Conservation (phyloP, 192 early-diverging fungal genomes). For the Umbelopsis vinacea region DNA sequence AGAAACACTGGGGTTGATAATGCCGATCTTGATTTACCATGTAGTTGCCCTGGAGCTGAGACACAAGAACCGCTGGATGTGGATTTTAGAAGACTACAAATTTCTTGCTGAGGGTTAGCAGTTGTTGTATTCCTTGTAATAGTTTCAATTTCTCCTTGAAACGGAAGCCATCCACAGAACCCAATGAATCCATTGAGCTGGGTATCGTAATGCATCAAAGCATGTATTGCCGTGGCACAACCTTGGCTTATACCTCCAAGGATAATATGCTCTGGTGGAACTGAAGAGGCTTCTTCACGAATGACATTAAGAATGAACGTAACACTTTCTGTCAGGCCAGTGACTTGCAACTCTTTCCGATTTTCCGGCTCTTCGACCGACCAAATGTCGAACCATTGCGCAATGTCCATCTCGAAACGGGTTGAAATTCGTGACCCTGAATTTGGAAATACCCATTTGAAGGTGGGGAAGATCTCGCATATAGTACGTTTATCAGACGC, state of each 20-base stretch:
- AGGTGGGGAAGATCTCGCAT: not conserved
- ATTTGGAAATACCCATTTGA: constrained; percentile 16
- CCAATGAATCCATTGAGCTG: not conserved
- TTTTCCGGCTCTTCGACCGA: constrained; percentile 18
- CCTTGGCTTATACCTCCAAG: constrained; percentile 22
- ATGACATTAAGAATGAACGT: constrained; percentile 14
- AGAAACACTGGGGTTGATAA: constrained; percentile 10
- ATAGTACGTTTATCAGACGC: constrained; percentile 1
- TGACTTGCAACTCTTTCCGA: constrained; percentile 4
- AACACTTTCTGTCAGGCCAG: constrained; percentile 8
- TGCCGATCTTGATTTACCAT: not conserved
- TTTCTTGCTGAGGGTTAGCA: not conserved
- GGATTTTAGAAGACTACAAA: not conserved
- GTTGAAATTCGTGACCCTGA: constrained; percentile 4
- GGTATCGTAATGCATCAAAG: constrained; percentile 6
- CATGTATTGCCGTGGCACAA: constrained; percentile 18
- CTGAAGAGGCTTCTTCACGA: not conserved
- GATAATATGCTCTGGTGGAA: constrained; percentile 13
- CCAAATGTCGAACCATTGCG: constrained; percentile 21
- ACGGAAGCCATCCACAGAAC: constrained; percentile 11
- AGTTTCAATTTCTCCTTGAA: constrained; percentile 8
- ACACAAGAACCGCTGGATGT: not conserved
- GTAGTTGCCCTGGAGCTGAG: not conserved
- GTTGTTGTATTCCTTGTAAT: not conserved
- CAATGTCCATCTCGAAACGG: not conserved